Evolutionary conservation across 2,329 filamentous ascomycete species (phyloP), one percentile per base, ranked within the genome.

Genomic region (Stachybotrys chlorohalonatus): DNA sequence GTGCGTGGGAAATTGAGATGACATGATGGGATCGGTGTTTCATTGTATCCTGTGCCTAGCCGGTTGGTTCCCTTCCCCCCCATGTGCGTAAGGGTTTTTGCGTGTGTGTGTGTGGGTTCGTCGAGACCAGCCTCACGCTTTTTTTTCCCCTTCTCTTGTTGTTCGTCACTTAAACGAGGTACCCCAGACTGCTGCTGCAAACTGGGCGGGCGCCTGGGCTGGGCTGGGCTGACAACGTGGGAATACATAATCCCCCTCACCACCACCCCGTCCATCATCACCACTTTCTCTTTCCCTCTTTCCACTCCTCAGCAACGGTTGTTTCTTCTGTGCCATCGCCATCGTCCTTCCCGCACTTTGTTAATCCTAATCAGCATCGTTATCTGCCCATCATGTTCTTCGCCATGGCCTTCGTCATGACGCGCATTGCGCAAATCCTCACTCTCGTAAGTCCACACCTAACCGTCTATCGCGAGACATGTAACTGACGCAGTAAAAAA

Each of bases 391-490:
- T 63, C 61, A 86, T 86, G 83, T 58, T 85, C 49, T 85, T 84
- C 71, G 82, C 80, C 59, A 66, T 86, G 59, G 73, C 84, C 61
- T 86, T 86, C 70, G 75, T 81, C 68, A 80, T 79, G 62, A 84
- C 79, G 74, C 80, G 84, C 62, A 76, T 85, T 62, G 64, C 77
- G 62, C 76, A 86, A 69, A 85, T 86, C 66, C 54, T 84, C 61
- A 85, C 83, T 48, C 62, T 86, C 71, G 83, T 86, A 75, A 64
- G 76, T 62, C 52, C 15, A 42, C 31, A 9, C 30, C 17, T 47
- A 31, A 7, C 39, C 16, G 24, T 36, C 47, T 52, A 56, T 52
- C 63, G 36, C 13, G 13, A 9, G 36, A 53, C 32, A 55, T 49
- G 15, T 11, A n/a, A 47, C 42, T 51, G 15, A 55, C 24, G 47